Conservation (phyloP, 2,329 filamentous ascomycete species). For the Cytospora schulzeri region DNA sequence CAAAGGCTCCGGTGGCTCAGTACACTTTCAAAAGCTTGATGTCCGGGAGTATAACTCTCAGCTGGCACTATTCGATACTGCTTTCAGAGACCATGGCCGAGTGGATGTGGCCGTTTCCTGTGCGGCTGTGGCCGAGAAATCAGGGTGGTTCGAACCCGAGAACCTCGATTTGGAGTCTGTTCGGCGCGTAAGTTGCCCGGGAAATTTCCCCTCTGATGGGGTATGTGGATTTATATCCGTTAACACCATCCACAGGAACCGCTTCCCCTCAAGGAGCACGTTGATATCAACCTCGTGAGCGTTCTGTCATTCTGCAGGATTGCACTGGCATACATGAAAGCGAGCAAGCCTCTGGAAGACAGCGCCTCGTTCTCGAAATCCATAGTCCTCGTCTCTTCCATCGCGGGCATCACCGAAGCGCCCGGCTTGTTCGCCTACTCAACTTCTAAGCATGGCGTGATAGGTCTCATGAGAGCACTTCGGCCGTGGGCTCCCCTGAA, state of each 20-base stretch:
- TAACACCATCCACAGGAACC: slow-evolving; percentile 31
- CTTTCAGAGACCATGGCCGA: slow-evolving; percentile 45
- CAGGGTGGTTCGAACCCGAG: slow-evolving; percentile 47
- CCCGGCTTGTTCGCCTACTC: slow-evolving; percentile 51
- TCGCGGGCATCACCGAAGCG: slow-evolving; percentile 51
- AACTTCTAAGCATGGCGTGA: slow-evolving; percentile 51
- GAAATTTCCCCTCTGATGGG: slow-evolving; percentile 1
- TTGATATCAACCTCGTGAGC: slow-evolving; percentile 52
- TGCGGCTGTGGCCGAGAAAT: slow-evolving; percentile 46
- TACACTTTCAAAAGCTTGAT: slow-evolving; percentile 46
- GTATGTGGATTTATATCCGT: neutral
- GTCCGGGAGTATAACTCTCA: slow-evolving; percentile 49
- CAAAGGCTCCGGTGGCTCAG: slow-evolving; percentile 26
- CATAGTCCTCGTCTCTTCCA: slow-evolving; percentile 38
- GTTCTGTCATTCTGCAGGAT: slow-evolving; percentile 50
- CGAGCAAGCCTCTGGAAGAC: slow-evolving; percentile 20
- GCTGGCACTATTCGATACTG: slow-evolving; percentile 48
- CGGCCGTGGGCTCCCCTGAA: slow-evolving; percentile 37
- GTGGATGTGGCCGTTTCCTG: slow-evolving; percentile 53
- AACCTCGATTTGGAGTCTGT: slow-evolving; percentile 46
- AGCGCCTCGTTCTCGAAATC: slow-evolving; percentile 29
- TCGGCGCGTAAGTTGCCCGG: slow-evolving; percentile 36
- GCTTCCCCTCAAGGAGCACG: slow-evolving; percentile 38
- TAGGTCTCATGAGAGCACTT: slow-evolving; percentile 51
- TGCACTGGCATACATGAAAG: slow-evolving; percentile 52